phyloP scores from a whole-genome alignment of 1,139 yeast species.

The Zygosaccharomyces pseudobailii region DNA sequence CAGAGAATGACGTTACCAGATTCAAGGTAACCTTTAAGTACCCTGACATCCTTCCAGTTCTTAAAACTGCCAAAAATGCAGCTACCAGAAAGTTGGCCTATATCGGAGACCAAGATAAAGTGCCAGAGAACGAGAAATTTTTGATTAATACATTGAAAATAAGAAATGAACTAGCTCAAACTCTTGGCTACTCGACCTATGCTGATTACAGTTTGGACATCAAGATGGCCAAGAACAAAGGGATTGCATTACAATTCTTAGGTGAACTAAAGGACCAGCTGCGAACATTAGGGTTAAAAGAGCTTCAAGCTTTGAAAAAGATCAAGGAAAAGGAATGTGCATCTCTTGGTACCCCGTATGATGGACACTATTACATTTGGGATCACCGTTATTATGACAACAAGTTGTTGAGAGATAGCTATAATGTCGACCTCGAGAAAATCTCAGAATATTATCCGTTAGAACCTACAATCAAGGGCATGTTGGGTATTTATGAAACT shows the following conservation, averaged over 20 bases:
- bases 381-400: constrained; percentile 66
- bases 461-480: constrained; percentile 57
- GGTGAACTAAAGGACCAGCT: constrained; percentile 56
- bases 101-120: constrained; percentile 62
- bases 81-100: constrained; percentile 64
- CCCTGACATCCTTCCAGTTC: constrained; percentile 73
- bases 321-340: constrained; percentile 53
- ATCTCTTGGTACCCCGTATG: constrained; percentile 39
- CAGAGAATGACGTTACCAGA: constrained; percentile 39
- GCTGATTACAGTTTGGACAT: constrained; percentile 69
- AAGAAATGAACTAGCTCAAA: constrained; percentile 56
- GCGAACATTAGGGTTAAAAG: constrained; percentile 53
- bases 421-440: constrained; percentile 64
- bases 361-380: constrained; percentile 61
- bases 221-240: constrained; percentile 70
- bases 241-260: constrained; percentile 56
- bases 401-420: constrained; percentile 58
- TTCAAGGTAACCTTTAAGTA: constrained; percentile 73
- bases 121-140: constrained; percentile 55
- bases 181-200: constrained; percentile 62
- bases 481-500: constrained; percentile 66
- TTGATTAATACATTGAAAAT: constrained; percentile 55
- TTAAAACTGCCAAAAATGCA: constrained; percentile 60
- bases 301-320: constrained; percentile 44
- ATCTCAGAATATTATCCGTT: constrained; percentile 78